Conservation (phyloP, 768 basidiomycete species). For the Tulasnella sp. region DNA sequence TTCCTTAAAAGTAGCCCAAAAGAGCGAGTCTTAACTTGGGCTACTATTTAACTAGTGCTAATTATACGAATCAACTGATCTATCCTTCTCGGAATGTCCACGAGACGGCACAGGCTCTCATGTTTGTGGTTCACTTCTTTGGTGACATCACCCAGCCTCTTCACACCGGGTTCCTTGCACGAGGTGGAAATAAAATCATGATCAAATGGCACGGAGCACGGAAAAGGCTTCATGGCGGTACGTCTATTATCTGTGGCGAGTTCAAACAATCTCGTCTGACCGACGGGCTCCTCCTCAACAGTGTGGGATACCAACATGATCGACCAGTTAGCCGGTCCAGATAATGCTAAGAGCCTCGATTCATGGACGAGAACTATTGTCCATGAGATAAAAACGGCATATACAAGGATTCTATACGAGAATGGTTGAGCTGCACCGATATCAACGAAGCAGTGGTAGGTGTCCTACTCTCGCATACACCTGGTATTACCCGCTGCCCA, state of each 20-base stretch:
- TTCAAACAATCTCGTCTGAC: too few relatives aligned
- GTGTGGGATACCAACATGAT: constrained; percentile 28
- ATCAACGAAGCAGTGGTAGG: background rate
- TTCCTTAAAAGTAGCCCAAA: background rate
- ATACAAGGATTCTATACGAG: background rate
- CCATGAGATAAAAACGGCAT: constrained; percentile 18
- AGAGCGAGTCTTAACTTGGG: background rate
- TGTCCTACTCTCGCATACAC: background rate
- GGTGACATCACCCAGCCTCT: constrained; percentile 24
- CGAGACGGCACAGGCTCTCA: constrained; percentile 22
- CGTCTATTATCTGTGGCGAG: background rate
- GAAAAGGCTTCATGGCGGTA: constrained; percentile 15
- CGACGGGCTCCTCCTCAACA: background rate
- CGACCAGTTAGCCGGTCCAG: background rate
- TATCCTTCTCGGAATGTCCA: background rate
- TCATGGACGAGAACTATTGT: constrained; percentile 17
- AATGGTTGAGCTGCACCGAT: constrained; percentile 24
- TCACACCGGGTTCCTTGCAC: background rate
- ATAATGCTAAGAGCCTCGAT: background rate
- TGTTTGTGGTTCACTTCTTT: constrained; percentile 25
- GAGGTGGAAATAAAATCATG: constrained; percentile 19
- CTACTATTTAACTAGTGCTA: background rate
- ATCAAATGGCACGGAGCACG: constrained; percentile 5
- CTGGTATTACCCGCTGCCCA: too few relatives aligned
- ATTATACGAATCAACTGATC: constrained; percentile 1